Percentiles rank a stretch among this genome's conserved stretches.
phyloP scores from a whole-genome alignment of 176 grass and related monocot genomes.

The Aechmea fasciata region DNA sequence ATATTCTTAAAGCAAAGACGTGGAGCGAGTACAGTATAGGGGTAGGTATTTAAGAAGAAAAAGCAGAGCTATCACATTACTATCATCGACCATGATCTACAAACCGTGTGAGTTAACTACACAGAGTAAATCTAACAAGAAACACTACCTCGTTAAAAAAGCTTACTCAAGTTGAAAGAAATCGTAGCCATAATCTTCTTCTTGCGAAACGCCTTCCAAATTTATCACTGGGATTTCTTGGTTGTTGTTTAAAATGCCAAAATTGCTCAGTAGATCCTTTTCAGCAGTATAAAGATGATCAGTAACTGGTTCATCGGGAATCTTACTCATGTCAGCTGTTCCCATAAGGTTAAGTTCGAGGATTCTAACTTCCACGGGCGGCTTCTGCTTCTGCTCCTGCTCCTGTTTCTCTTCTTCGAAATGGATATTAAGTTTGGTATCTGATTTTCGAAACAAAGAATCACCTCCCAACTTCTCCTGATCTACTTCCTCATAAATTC shows the following conservation, averaged over 20 bases:
- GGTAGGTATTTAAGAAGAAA: no score
- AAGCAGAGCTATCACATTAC: no score
- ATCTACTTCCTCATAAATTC: slow-evolving; percentile 2
- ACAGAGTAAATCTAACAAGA: no score
- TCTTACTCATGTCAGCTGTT: slow-evolving; percentile 27
- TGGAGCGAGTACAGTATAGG: no score
- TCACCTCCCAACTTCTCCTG: not conserved
- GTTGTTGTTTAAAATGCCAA: slow-evolving; percentile 17
- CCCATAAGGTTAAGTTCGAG: slow-evolving; percentile 36
- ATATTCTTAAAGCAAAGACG: no score
- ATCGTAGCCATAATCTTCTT: slow-evolving; percentile 22
- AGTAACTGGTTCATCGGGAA: slow-evolving; percentile 8
- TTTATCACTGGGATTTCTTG: slow-evolving; percentile 28
- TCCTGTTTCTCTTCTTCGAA: slow-evolving; percentile 23
- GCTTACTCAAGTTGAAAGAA: slow-evolving; percentile 37
- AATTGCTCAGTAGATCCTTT: slow-evolving; percentile 4
- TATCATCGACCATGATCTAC: no score
- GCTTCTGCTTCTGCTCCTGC: slow-evolving; percentile 37
- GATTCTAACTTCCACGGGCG: slow-evolving; percentile 27
- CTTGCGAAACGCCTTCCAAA: slow-evolving; percentile 32
- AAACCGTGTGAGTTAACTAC: no score
- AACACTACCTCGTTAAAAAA: not conserved
- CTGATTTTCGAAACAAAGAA: slow-evolving; percentile 11
- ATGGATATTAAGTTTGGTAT: slow-evolving; percentile 15
- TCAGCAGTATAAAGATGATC: slow-evolving; percentile 14